phyloP scores from a whole-genome alignment of 129 eudicot species.

The Logfia minima region DNA sequence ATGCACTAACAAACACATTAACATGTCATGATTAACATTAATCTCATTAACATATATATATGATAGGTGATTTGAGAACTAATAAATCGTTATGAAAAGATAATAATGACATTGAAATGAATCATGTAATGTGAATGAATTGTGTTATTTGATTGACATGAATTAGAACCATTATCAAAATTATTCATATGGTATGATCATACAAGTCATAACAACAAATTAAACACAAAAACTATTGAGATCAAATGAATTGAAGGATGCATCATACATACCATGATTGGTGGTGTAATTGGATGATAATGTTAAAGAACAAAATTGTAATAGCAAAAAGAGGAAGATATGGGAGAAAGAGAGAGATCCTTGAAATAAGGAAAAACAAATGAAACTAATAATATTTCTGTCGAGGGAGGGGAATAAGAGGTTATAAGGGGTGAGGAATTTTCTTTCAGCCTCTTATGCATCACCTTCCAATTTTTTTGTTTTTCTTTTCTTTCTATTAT shows the following conservation, averaged over 20 bases:
- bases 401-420: conserved; percentile 27
- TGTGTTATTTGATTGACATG: background rate
- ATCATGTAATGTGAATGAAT: conserved; percentile 5
- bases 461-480: conserved; percentile 32
- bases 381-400: conserved; percentile 34
- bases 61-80: background rate
- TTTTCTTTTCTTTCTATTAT: background rate
- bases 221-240: conserved; percentile 1
- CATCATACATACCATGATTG: conserved; percentile 48
- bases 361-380: conserved; percentile 40
- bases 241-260: background rate
- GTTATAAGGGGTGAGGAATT: conserved; percentile 36
- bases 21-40: background rate
- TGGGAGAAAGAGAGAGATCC: conserved; percentile 37
- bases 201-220: background rate
- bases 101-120: conserved; percentile 4
- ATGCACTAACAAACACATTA: background rate
- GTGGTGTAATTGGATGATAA: conserved; percentile 24
- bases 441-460: conserved; percentile 40
- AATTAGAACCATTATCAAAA: background rate
- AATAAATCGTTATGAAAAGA: background rate
- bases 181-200: background rate
- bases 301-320: conserved; percentile 6
- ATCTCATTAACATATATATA: background rate
- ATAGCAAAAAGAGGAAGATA: conserved; percentile 18